Evolutionary conservation across 495 filamentous ascomycete species (phyloP), one percentile per base, ranked within the genome.

Genomic region (Xylaria curta): DNA sequence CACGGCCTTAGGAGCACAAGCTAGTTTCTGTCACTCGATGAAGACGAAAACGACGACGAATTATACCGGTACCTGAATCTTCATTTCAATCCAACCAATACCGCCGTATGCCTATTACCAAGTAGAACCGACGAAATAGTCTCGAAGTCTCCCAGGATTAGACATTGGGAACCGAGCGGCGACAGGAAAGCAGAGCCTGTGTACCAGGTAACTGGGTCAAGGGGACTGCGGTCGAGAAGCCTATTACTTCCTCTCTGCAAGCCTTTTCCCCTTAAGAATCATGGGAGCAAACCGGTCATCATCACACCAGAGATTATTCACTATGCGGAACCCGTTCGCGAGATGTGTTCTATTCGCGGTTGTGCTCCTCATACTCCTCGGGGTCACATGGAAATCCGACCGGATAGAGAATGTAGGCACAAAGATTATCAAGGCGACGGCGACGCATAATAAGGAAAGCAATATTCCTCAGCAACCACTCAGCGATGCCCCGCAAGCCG

Each of bases 241-340:
- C 33, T 62, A 36, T 63, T n/a, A 19, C 72, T 42, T 66, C 56
- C 62, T 61, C 71, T 53, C 78, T 76, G 66, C 68, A 76, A 64
- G 40, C 59, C 44, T 56, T 75, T 40, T 58, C 33, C 24, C 60
- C 36, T 38, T 59, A 70, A 75, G 72, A 73, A 77, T 69, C 47
- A 83, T 84, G 82, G 82, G 80, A 70, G 78, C 77, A 19, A 75
- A 72, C 73, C 75, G 83, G 72, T 68, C 79, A 38, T 71, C 75
- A 26, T 69, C 79, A 72, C 80, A 84, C 70, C 77, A 78, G 51
- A 80, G 79, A 46, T 81, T 81, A 68, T 80, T 85, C 74, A 81
- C 73, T 63, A 82, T 83, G 79, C 78, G 83, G 38, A 84, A 85
- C 73, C 82, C 83, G 10, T 78, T 85, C 54, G 78, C 76, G 38